These are phyloP conservation scores for Eucalyptus fibrosa DNA, from an alignment of 345 rosid species.

Conservation along the genomic window DNA sequence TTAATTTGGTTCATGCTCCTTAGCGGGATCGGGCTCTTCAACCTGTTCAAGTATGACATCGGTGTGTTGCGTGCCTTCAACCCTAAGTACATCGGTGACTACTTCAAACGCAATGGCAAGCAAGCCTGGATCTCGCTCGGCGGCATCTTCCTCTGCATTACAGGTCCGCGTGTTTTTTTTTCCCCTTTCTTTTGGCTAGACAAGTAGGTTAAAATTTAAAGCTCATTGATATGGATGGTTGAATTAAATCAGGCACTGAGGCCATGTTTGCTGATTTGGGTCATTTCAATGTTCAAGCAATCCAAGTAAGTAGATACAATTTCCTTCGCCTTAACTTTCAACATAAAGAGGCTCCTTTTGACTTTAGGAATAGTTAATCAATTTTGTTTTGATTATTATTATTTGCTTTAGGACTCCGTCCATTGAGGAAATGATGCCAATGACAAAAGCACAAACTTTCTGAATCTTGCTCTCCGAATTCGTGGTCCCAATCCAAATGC, in stretches of 20 bases:
- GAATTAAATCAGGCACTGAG: constrained; percentile 37
- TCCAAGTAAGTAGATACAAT: constrained; percentile 27
- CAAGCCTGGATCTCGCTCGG: constrained; percentile 61
- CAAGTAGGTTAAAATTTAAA: neutral
- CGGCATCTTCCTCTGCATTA: constrained; percentile 58
- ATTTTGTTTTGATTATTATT: neutral
- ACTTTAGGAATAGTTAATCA: neutral
- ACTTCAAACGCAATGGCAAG: constrained; percentile 43
- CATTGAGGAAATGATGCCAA: neutral
- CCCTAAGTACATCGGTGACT: constrained; percentile 41
- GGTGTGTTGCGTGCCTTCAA: constrained; percentile 56
- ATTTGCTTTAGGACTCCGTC: neutral
- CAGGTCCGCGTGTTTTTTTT: constrained; percentile 18
- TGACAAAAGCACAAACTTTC: neutral
- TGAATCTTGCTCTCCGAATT: no score
- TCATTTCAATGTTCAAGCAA: constrained; percentile 59
- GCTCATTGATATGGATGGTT: neutral
- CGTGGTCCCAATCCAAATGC: no score
- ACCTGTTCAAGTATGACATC: constrained; percentile 39
- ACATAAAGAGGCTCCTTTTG: neutral
- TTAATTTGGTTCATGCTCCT: constrained; percentile 43
- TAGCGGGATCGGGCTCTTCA: constrained; percentile 49
- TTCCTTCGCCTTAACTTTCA: neutral
- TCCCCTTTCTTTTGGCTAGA: neutral
- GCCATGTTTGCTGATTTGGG: constrained; percentile 92